Base-by-base conservation (phyloP, 1,284 basidiomycete species). In the Athelia sp. region DNA sequence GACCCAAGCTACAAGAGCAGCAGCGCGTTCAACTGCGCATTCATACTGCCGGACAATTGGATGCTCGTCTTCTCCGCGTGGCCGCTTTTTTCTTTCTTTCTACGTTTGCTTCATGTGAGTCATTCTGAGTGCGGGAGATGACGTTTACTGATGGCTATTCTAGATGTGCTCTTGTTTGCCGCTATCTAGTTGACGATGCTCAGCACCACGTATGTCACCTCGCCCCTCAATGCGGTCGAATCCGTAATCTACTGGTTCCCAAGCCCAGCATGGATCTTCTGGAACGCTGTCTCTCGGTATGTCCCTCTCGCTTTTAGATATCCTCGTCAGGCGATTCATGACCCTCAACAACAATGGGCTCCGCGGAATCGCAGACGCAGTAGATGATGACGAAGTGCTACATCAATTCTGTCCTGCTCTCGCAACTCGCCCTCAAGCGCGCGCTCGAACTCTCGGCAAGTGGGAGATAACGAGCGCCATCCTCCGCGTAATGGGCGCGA, bases 401-500 rank as follows among this genome's bases (percentile, higher is more conserved):
- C 52, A 58, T 63, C 52, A 63, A 62, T 47, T 36, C 43, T 19
- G 44, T 18, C 23, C 55, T 64, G n/a, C 57, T 64, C 32, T 62
- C 59, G 32, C 62, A 63, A 48, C 50, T 52, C 14, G 57, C 58
- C 8, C 48, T 64, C 26, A 59, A 57, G 44, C 57, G 57, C 23
- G 58, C 62, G 2, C 61, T 58, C 51, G 60, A 63, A 61, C 63
- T 40, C 50, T 64, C 21, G 62, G 62, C 2, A 58, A 64, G 43
- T 64, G 63, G 51, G 61, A 63, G 54, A 57, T 64, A 29, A 72
- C 73, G 26, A 70, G 68, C 31, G 67, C 69, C 49, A 59, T 68
- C 11, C 74, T 68, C 54, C 63, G 73, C 6, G 59, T 63, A 26
- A 74, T 75, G 73, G 73, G 73, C 17, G 73, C 73, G 19, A 74